Conservation (phyloP, 1,139 yeast species). For the Pneumocystis carinii region DNA sequence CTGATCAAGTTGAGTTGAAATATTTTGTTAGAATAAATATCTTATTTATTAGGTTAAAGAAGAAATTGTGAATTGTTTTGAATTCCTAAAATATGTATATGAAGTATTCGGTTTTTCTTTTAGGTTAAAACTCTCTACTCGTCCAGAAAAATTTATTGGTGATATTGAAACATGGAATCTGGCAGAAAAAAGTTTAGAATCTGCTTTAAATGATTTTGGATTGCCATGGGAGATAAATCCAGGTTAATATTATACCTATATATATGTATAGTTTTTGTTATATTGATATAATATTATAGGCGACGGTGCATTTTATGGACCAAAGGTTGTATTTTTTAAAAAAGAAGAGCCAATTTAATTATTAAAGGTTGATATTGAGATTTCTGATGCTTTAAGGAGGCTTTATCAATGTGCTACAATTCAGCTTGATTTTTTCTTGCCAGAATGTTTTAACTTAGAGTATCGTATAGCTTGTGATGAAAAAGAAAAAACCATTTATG, state of each 20-base stretch:
- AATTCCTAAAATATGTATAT: constrained; percentile 64
- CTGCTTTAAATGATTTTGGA: constrained; percentile 39
- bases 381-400: constrained; percentile 69
- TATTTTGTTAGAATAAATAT: not conserved
- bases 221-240: constrained; percentile 54
- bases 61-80: constrained; percentile 63
- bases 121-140: constrained; percentile 65
- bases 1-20: constrained; percentile 50
- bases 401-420: constrained; percentile 92
- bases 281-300: constrained; percentile 20
- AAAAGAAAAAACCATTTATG: constrained; percentile 5
- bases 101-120: constrained; percentile 63
- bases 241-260: constrained; percentile 21
- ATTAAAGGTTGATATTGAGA: constrained; percentile 52
- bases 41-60: constrained; percentile 11
- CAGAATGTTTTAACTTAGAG: constrained; percentile 62
- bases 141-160: constrained; percentile 81
- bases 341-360: constrained; percentile 22
- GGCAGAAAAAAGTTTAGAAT: constrained; percentile 61
- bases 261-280: not conserved
- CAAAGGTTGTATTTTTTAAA: constrained; percentile 25
- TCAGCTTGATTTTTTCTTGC: constrained; percentile 90
- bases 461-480: constrained; percentile 37
- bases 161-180: constrained; percentile 66
- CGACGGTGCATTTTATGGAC: constrained; percentile 98